A percentile compares a stretch with the other conserved stretches of the same genome.
phyloP scores from a whole-genome alignment of 73 alveolate species.

The Paramecium tetraurelia region DNA sequence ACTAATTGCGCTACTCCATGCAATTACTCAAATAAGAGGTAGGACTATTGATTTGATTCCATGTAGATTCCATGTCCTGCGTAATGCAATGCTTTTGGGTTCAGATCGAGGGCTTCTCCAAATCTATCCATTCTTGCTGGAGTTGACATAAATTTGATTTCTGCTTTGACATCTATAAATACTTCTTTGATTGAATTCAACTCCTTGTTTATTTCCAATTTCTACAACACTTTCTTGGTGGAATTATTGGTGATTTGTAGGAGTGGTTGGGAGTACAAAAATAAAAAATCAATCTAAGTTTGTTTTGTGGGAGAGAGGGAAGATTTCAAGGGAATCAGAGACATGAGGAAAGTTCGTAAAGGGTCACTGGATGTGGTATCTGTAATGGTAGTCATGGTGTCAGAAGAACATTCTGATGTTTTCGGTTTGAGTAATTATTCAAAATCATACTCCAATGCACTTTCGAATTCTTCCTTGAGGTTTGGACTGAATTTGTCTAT shows the following conservation, averaged over 20 bases:
- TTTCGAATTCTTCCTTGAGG: constrained; percentile 11
- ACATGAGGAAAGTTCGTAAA: background rate
- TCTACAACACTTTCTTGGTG: background rate
- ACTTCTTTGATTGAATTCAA: constrained; percentile 1
- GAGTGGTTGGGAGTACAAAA: constrained; percentile 13
- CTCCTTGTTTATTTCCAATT: constrained; percentile 9
- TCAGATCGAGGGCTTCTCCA: constrained; percentile 23
- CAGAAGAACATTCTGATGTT: constrained; percentile 27
- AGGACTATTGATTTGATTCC: constrained; percentile 26
- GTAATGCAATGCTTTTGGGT: constrained; percentile 33
- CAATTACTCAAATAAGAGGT: constrained; percentile 9
- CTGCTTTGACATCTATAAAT: background rate
- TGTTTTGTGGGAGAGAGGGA: background rate
- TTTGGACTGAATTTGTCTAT: background rate
- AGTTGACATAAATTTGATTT: background rate
- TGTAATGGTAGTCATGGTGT: constrained; percentile 26
- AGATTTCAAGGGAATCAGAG: background rate
- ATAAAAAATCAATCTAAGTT: constrained; percentile 15
- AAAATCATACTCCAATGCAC: constrained; percentile 19
- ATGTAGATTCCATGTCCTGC: constrained; percentile 43
- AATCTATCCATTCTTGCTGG: constrained; percentile 52
- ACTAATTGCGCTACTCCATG: constrained; percentile 38
- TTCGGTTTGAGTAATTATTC: constrained; percentile 40
- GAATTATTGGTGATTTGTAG: background rate
- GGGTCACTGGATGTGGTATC: constrained; percentile 34